Base-by-base conservation (phyloP, 2,329 filamentous ascomycete species). In the Claviceps humidiphila region DNA sequence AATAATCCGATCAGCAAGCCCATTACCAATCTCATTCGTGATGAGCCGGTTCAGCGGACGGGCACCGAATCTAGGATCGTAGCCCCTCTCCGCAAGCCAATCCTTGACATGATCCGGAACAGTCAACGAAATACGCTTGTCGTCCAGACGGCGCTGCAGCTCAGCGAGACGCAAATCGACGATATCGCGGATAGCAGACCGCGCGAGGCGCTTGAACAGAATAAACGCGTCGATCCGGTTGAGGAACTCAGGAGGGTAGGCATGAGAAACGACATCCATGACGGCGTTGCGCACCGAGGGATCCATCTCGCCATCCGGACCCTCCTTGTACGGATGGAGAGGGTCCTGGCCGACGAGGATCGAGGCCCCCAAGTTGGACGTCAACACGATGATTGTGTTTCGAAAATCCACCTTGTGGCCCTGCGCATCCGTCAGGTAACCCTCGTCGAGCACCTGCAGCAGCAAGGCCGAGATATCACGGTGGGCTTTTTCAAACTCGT, bases 181-280 rank as follows among this genome's bases (percentile, higher is more conserved):
- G 57, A 97, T 97, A 63, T 95, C 90, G 34, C 89, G 78, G 53
- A 97, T 77, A 16, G 91, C 90, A 17, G 76, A 73, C 34, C 77
- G 77, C 1, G 88, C 87, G 2, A 97, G 78, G 8, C 91, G 81
- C 69, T 90, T 91, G 76, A 97, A 97, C 63, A 97, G 74, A 66
- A 97, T 96, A 71, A 97, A 96, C 55, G 94, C 91, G 68, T 97
- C 91, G 56, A 97, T 89, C 20, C 93, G 81, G 71, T 98, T 97
- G 57, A 97, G 78, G 74, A 97, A 98, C 66, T 97, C 93, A 3
- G 93, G 93, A 5, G 91, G 82, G 64, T 96, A 84, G 50, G 72
- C 74, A 8, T 75, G 68, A 17, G 84, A 75, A 1, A 97, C 90
- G 16, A 94, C 82, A 61, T 95, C 87, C 82, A 97, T 89, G 51